phyloP scores from a whole-genome alignment of 78 protist species.

The Dictyostelium brefeldianum region DNA sequence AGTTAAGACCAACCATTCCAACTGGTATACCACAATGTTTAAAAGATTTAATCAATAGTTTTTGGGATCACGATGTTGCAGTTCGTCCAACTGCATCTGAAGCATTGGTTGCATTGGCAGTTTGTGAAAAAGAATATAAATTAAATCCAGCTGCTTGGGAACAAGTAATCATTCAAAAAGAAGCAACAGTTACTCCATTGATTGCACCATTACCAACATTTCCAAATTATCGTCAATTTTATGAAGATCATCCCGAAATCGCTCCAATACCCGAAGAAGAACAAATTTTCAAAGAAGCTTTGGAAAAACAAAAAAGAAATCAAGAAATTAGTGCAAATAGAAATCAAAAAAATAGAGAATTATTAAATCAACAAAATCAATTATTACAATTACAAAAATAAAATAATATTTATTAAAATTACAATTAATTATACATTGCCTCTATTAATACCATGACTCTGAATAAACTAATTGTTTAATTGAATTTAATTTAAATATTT shows the following conservation, averaged over 20 bases:
- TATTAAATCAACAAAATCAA: neutral
- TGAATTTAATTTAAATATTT: too few relatives aligned
- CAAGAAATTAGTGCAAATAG: constrained; percentile 11
- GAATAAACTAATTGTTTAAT: too few relatives aligned
- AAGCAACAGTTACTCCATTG: neutral
- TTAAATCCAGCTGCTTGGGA: constrained; percentile 39
- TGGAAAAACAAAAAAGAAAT: constrained; percentile 16
- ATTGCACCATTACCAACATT: constrained; percentile 8
- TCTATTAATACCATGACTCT: too few relatives aligned
- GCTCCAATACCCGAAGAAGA: neutral
- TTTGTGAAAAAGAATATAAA: constrained; percentile 31
- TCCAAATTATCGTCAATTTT: neutral
- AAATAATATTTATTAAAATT: neutral
- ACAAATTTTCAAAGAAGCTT: neutral
- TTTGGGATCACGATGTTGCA: constrained; percentile 62
- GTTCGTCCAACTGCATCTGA: constrained; percentile 63
- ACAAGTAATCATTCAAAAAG: neutral
- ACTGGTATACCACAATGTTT: constrained; percentile 25
- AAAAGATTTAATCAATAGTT: constrained; percentile 4
- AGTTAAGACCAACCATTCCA: constrained; percentile 84
- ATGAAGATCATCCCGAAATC: neutral
- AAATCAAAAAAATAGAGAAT: constrained; percentile 14
- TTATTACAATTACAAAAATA: neutral
- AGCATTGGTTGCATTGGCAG: constrained; percentile 25
- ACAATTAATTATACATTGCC: constrained; percentile 21